Base-by-base conservation (phyloP, 306 rosid genomes). In the Lithocarpus polystachyus region DNA sequence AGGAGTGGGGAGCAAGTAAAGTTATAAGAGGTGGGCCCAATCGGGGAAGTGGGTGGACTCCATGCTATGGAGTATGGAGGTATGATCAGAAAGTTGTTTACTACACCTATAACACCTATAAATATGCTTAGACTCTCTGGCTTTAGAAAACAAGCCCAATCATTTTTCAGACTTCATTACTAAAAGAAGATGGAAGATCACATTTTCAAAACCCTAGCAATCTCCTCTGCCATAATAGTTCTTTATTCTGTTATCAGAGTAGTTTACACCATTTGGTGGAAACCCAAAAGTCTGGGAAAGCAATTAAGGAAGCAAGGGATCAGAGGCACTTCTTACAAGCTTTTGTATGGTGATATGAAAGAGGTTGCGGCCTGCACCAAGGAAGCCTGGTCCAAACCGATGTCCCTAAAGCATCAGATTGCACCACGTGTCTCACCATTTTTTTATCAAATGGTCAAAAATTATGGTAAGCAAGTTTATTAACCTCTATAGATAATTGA, bases 391-490 rank as follows among this genome's bases (percentile, higher is more conserved):
- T 82, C 87, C 26, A 81, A 81, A 61, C 80, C 90, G 22, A 72
- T 84, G 80, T 2, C 74, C 37, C 80, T 80, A 56, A 76, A 84
- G 69, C 80, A 75, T 76, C 72, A 35, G 45, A 79, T 84, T 48
- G 79, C 68, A 9, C 84, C 84, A 52, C 89, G 87, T 29, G 79
- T 87, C 88, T 31, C 74, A 73, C 92, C 89, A 5, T 87, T 82
- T 76, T 61, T 72, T 57, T 45, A 82, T 26, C 33, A 71, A 35
- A 71, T 85, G 86, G 74, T 84, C 3, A 81, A 78, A 20, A 74
- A 81, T 28, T 73, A 80, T 52, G 90, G 90, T 86, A 74, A 78
- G 71, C 69, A 68, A 59, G 45, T 59, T 22, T 59, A 1, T 26
- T 22, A 11, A 20, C 65, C 12, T 13, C 5, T 48, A 48, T 48